Percentiles rank a stretch among this genome's conserved stretches.
These are phyloP conservation scores for Clitoria ternatea DNA, from an alignment of 306 rosid genomes.

Conservation along the genomic window DNA sequence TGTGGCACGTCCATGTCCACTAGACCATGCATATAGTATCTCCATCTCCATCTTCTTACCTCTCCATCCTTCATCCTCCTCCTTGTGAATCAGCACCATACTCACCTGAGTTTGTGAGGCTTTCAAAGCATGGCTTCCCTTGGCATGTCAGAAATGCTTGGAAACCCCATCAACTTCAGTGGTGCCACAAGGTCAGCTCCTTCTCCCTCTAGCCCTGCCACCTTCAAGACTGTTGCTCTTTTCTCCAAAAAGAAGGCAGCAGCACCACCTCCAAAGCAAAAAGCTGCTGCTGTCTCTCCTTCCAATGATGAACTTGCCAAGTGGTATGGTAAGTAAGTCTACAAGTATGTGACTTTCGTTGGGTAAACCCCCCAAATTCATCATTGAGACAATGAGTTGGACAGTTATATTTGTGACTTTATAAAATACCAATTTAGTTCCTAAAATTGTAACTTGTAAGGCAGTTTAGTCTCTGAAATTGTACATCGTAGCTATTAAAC, in stretches of 20 bases:
- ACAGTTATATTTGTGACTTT: not conserved
- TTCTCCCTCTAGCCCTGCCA: constrained; percentile 47
- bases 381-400: no score
- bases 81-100: not conserved
- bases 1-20: constrained; percentile 85
- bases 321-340: constrained; percentile 86
- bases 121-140: constrained; percentile 66
- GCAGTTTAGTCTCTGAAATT: no score
- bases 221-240: constrained; percentile 79
- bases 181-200: constrained; percentile 64
- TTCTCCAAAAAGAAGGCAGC: constrained; percentile 73
- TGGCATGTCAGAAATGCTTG: constrained; percentile 90
- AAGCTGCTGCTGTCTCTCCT: constrained; percentile 48
- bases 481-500: no score
- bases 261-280: constrained; percentile 51
- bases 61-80: not conserved
- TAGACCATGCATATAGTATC: constrained; percentile 57
- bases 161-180: constrained; percentile 64
- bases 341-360: no score
- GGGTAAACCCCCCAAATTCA: no score
- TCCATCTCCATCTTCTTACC: not conserved
- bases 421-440: no score
- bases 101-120: constrained; percentile 17
- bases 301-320: constrained; percentile 85
- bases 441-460: no score